phyloP scores from a whole-genome alignment of 1,284 basidiomycete species.

The Melampsora americana region DNA sequence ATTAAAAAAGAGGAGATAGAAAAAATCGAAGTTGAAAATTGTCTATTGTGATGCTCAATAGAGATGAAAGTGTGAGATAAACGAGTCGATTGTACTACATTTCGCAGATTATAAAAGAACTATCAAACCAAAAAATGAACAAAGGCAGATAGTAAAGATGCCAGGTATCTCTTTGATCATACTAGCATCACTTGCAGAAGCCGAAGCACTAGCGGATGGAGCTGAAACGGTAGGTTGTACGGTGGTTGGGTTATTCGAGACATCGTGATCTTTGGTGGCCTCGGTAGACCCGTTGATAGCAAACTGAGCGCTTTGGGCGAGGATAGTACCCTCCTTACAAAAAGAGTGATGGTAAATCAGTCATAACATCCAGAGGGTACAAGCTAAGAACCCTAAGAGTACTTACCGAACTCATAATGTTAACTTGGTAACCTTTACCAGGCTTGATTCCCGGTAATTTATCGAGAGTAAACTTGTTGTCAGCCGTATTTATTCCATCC shows the following conservation, averaged over 20 bases:
- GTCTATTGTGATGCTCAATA: too few relatives aligned
- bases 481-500: conserved; percentile 40
- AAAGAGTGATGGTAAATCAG: neutral
- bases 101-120: too few relatives aligned
- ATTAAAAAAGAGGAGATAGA: too few relatives aligned
- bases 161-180: too few relatives aligned
- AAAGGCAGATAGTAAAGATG: too few relatives aligned
- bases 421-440: conserved; percentile 36
- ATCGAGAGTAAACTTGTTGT: conserved; percentile 34
- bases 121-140: too few relatives aligned
- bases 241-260: conserved; percentile 12
- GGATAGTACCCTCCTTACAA: conserved; percentile 25
- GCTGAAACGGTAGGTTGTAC: conserved; percentile 13
- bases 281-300: conserved; percentile 30
- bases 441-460: conserved; percentile 24
- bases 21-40: too few relatives aligned
- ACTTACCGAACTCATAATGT: conserved; percentile 35
- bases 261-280: neutral
- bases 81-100: too few relatives aligned
- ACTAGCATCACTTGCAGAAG: conserved; percentile 9
- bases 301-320: conserved; percentile 40
- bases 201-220: neutral
- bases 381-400: neutral
- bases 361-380: neutral
- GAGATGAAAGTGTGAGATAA: too few relatives aligned